Evolutionary conservation across 495 filamentous ascomycete genomes (phyloP), one percentile per base, ranked within the genome.

Genomic region (Penicillium taxi): DNA sequence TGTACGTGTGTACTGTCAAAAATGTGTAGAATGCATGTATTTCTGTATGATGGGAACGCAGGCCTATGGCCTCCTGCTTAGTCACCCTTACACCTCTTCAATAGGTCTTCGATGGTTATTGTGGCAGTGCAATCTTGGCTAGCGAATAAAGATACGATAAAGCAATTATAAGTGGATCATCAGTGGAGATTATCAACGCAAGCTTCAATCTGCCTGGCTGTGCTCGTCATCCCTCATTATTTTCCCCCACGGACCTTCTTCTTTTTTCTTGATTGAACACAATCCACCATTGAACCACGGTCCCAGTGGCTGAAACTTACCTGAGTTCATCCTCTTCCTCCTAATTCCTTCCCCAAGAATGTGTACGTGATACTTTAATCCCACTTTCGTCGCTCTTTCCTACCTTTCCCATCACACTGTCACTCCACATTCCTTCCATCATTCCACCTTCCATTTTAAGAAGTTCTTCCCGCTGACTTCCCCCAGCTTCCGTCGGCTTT

Each of bases 401-500:
- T 35, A 17, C 18, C 31, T 37, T 17, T 38, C 28, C 32, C 32
- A 19, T 9, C n/a, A n/a, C n/a, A 7, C 9, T 25, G n/a, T 11
- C 24, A 28, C 4, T 14, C 24, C 19, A 19, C 4, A n/a, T 17
- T 30, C 20, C 14, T 13, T 26, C 19, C 4, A 9, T 7, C 20
- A 2, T 25, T 19, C 15, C 17, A 12, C 24, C n/a, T 4, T 25
- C 28, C 26, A 6, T 34, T 30, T n/a, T n/a, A n/a, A n/a, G 9
- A 9, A 35, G 35, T 13, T 29, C n/a, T 24, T 19, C 25, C 26
- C 23, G 22, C 14, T 32, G 15, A 16, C 22, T 16, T 11, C 6
- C 30, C 21, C 20, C 39, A 63, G 60, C 60, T 35, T 39, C 50
- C 26, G 51, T 45, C 35, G 47, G 42, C 16, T 53, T 64, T 32